Conservation (phyloP, 805 yeast species). For the Ogataea saltuana region DNA sequence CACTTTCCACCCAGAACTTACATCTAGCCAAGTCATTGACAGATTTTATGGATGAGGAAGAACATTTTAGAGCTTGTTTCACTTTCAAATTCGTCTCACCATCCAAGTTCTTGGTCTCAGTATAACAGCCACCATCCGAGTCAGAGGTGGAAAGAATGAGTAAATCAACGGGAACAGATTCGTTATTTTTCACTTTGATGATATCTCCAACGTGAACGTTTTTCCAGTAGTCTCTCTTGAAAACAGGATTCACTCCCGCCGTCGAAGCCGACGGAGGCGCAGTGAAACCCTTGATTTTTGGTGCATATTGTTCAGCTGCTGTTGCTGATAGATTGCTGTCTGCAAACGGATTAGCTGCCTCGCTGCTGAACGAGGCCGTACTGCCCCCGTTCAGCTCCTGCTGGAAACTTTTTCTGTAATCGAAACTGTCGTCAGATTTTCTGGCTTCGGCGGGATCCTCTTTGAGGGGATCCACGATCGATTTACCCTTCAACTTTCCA, state of each 20-base stretch:
- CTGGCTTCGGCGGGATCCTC: constrained; percentile 27
- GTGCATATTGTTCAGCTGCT: constrained; percentile 10
- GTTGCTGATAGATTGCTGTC: constrained; percentile 19
- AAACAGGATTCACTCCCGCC: constrained; percentile 25
- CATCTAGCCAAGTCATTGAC: constrained; percentile 49
- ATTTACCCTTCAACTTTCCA: constrained; percentile 27
- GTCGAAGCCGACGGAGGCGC: constrained; percentile 25
- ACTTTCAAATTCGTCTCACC: constrained; percentile 80
- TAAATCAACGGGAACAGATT: constrained; percentile 78
- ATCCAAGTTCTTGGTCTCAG: constrained; percentile 80
- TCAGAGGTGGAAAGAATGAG: constrained; percentile 68
- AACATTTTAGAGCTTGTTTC: constrained; percentile 68
- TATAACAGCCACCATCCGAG: constrained; percentile 64
- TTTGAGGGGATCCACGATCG: constrained; percentile 27
- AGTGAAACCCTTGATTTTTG: constrained; percentile 31
- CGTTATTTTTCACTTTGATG: constrained; percentile 65
- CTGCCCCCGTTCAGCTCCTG: constrained; percentile 19
- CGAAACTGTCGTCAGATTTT: constrained; percentile 37
- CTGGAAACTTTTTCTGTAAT: constrained; percentile 33
- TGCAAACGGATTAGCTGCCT: constrained; percentile 27
- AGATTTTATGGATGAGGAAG: constrained; percentile 39
- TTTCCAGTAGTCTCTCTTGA: constrained; percentile 62
- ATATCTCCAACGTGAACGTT: constrained; percentile 74
- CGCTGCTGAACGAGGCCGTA: constrained; percentile 16
- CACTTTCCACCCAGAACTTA: constrained; percentile 72